Percentiles rank a stretch among this genome's conserved stretches.
phyloP scores from a whole-genome alignment of 257 asterid genomes.

The Solanum phureja region DNA sequence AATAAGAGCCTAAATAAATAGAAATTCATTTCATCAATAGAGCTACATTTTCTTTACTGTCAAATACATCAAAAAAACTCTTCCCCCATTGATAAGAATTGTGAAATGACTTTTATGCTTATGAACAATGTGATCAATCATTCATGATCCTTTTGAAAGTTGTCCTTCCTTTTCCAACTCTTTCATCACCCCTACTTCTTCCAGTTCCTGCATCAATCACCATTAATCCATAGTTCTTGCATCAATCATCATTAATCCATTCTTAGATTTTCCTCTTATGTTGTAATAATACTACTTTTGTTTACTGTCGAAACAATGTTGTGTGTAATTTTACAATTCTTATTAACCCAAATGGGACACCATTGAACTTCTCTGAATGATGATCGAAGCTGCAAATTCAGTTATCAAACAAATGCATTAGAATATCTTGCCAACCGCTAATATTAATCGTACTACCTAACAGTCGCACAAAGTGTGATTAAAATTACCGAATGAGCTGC shows the following conservation, averaged over 20 bases:
- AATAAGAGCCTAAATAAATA: neutral
- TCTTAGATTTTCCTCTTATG: neutral
- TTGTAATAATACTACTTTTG: neutral
- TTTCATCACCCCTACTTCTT: constrained; percentile 71
- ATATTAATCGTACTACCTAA: neutral
- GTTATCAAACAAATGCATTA: constrained; percentile 15
- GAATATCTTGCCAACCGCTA: neutral
- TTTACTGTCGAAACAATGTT: neutral
- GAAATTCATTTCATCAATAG: neutral
- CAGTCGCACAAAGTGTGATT: neutral
- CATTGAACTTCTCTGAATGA: constrained; percentile 84
- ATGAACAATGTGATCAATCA: neutral
- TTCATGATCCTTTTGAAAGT: constrained; percentile 33
- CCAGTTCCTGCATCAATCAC: constrained; percentile 47
- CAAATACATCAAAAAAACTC: neutral
- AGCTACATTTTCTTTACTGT: neutral
- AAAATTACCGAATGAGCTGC: constrained; percentile 76
- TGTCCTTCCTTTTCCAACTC: constrained; percentile 68
- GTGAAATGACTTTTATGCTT: neutral
- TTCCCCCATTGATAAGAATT: neutral
- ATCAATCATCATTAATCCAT: neutral
- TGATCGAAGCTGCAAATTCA: constrained; percentile 68
- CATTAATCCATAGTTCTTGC: constrained; percentile 32
- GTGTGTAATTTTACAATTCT: neutral
- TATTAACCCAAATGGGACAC: constrained; percentile 58